These are phyloP conservation scores for Crithidia brevicula DNA, from an alignment of 208 protist genomes.

Conservation along the genomic window DNA sequence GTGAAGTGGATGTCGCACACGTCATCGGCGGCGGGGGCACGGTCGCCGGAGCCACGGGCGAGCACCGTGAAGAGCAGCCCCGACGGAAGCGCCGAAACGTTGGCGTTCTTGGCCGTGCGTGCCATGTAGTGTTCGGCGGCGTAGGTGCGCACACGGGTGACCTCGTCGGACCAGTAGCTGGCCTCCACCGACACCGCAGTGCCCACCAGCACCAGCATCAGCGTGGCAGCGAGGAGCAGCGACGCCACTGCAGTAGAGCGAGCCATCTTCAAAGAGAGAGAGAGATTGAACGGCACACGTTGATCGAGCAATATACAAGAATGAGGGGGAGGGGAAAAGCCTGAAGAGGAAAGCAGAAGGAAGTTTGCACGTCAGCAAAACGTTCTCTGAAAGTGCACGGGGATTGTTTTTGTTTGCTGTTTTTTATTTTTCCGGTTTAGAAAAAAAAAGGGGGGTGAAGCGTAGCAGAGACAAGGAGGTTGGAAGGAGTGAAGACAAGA, in stretches of 20 bases:
- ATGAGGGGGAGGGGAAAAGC: too few species aligned
- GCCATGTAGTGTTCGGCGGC: constrained; percentile 52
- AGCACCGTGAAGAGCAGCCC: constrained; percentile 71
- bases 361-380: too few species aligned
- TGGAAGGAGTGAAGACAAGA: too few species aligned
- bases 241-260: constrained; percentile 1
- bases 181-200: constrained; percentile 18
- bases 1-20: constrained; percentile 80
- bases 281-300: too few species aligned
- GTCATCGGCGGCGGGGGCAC: constrained; percentile 50
- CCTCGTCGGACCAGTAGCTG: constrained; percentile 48
- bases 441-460: too few species aligned
- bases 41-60: constrained; percentile 50
- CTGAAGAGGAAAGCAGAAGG: too few species aligned
- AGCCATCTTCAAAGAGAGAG: constrained; percentile 4
- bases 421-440: too few species aligned
- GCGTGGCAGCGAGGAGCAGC: constrained; percentile 8
- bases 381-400: too few species aligned
- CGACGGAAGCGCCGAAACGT: constrained; percentile 72
- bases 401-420: too few species aligned
- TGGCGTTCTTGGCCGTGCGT: constrained; percentile 33
- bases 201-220: constrained; percentile 23
- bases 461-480: too few species aligned
- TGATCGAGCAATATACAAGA: too few species aligned
- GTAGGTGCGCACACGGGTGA: constrained; percentile 53